phyloP scores from a whole-genome alignment of 2,329 filamentous ascomycete genomes.

The Aspergillus calidoustus region DNA sequence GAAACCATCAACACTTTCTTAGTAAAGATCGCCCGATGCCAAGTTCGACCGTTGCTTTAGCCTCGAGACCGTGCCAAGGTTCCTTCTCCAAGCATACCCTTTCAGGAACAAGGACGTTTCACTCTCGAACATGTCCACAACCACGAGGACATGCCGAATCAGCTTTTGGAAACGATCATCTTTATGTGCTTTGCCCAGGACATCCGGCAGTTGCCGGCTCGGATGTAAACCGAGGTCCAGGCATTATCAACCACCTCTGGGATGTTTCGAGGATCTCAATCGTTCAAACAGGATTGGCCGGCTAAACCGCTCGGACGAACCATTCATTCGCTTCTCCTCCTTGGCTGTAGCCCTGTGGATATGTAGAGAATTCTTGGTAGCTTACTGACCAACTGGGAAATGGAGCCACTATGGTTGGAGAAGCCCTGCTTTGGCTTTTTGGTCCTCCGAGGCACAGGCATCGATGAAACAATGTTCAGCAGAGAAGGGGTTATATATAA shows the following conservation, averaged over 20 bases:
- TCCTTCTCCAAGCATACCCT: not conserved
- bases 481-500: not conserved
- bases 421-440: not conserved
- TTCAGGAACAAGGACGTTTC: not conserved
- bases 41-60: slow-evolving; percentile 3
- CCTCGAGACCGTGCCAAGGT: not conserved
- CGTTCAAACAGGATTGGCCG: not conserved
- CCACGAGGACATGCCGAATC: not conserved
- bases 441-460: not conserved
- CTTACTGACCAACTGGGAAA: not conserved
- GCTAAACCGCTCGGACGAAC: slow-evolving; percentile 1
- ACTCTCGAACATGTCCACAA: not conserved
- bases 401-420: not conserved
- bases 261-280: slow-evolving; percentile 1
- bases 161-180: slow-evolving; percentile 5
- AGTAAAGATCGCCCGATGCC: not conserved
- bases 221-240: slow-evolving; percentile 8
- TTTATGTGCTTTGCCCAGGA: not conserved
- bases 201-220: not conserved
- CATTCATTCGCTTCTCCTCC: not conserved
- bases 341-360: not conserved
- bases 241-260: not conserved
- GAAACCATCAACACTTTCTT: not conserved
- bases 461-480: not conserved
- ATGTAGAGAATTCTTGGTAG: not conserved